phyloP scores from a whole-genome alignment of 2,329 filamentous ascomycete genomes.

The Nemania sp. region DNA sequence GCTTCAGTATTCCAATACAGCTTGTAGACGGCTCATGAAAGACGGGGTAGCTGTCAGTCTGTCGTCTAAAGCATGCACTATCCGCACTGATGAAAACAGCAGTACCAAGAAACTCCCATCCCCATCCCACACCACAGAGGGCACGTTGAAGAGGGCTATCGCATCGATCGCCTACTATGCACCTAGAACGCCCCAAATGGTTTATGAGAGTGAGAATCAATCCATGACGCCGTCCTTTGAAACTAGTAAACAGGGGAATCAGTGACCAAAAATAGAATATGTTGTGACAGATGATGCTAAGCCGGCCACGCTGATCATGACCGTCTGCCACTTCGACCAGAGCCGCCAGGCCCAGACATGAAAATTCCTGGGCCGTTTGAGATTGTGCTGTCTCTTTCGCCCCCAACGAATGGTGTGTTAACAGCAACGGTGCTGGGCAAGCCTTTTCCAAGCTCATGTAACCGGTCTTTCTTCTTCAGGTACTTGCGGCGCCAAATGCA shows the following conservation, averaged over 20 bases:
- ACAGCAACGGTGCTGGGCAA: conserved; percentile 45
- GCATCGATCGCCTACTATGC: conserved; percentile 5
- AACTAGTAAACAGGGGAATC: conserved; percentile 3
- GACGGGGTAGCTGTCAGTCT: neutral
- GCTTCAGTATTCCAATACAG: neutral
- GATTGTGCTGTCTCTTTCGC: conserved; percentile 37
- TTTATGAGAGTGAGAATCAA: conserved; percentile 9
- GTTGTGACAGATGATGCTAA: neutral
- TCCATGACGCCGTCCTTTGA: conserved; percentile 16
- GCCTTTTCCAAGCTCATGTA: conserved; percentile 54
- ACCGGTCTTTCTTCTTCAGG: conserved; percentile 68
- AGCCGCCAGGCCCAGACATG: conserved; percentile 41
- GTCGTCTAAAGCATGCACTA: conserved; percentile 7
- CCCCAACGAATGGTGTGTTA: conserved; percentile 38
- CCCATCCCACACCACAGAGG: neutral
- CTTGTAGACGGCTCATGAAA: neutral
- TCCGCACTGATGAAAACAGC: conserved; percentile 4
- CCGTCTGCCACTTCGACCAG: conserved; percentile 44
- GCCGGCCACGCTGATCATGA: conserved; percentile 4
- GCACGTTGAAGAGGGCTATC: neutral
- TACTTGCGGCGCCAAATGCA: conserved; percentile 76
- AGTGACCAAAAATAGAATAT: conserved; percentile 5
- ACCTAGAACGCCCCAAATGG: conserved; percentile 20
- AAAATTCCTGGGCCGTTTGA: conserved; percentile 44
- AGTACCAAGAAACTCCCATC: conserved; percentile 7